Base-by-base conservation (phyloP, 176 grass and related monocot genomes). In the Carex cristatella region DNA sequence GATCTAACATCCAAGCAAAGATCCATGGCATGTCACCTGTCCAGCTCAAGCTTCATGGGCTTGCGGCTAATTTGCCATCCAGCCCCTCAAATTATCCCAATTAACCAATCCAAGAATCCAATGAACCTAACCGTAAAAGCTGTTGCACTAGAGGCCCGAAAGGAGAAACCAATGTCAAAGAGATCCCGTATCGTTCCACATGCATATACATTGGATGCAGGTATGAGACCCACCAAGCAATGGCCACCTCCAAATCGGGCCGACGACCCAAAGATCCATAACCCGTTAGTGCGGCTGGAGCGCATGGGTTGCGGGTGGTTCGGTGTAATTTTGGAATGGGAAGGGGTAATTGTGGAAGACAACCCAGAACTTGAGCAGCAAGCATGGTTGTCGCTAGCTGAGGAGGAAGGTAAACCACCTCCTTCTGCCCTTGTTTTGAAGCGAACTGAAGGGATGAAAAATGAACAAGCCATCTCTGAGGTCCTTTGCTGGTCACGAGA, bases 251-350 rank as follows among this genome's bases (percentile, higher is more conserved):
- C 77, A 40, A 98, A 94, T 89, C 83, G 78, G 81, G 93, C 91
- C 0, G 95, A 98, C 51, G 83, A 98, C 15, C 93, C 95, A 0
- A 86, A 83, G 42, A 87, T 98, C 54, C 93, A 93, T 2, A 98
- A 98, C 87, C 95, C 95, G 0, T 53, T 98, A 86, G 80, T 91
- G 10, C 91, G 93, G 1, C 91, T 90, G 0, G 88, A 98, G 87
- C 88, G 93, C 5, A 94, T 98, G 95, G 91, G 95, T 18, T 98
- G 95, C 15, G 95, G 95, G 38, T 98, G 95, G 95, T 65, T 98
- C 0, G 93, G 84, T 12, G 95, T 90, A 38, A 98, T 98, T 82
- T 93, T 98, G 10, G 95, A 98, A 86, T 98, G 86, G 91, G 95
- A 98, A 56, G 95, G 95, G 4, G 93, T 98, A 64, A 82, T 98